These are phyloP conservation scores for Fusarium sp. DNA, from an alignment of 2,329 filamentous ascomycete genomes.

Conservation along the genomic window DNA sequence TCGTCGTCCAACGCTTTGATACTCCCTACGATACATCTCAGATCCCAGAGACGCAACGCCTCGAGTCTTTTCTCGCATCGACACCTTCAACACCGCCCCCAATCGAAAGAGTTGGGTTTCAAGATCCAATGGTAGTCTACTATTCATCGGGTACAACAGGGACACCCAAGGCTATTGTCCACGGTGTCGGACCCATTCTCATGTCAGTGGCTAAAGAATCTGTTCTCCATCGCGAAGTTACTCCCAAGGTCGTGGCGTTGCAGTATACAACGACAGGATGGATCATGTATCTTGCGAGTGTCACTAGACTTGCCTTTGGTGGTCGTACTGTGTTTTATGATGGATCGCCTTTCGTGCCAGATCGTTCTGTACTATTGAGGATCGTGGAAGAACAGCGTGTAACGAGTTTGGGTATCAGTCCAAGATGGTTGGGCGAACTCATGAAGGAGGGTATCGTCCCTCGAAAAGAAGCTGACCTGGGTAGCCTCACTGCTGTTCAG, in stretches of 20 bases:
- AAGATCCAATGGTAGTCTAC: constrained; percentile 82
- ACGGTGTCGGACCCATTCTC: constrained; percentile 76
- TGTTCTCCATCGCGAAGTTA: constrained; percentile 61
- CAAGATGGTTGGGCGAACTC: constrained; percentile 81
- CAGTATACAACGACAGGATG: constrained; percentile 80
- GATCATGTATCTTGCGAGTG: constrained; percentile 85
- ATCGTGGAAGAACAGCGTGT: constrained; percentile 73
- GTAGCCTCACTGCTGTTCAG: constrained; percentile 70
- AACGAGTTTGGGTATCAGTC: constrained; percentile 81
- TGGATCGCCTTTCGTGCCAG: constrained; percentile 82
- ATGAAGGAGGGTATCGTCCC: constrained; percentile 74
- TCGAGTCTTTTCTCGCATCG: constrained; percentile 60
- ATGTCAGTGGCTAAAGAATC: constrained; percentile 71
- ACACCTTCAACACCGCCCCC: constrained; percentile 55
- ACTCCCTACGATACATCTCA: constrained; percentile 69
- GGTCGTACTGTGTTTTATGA: constrained; percentile 80
- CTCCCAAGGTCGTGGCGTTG: constrained; percentile 58
- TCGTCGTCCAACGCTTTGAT: constrained; percentile 76
- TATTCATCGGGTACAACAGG: constrained; percentile 88
- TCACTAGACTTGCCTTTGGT: constrained; percentile 71
- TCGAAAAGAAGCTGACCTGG: constrained; percentile 72
- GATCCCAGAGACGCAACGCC: constrained; percentile 63
- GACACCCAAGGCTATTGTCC: constrained; percentile 87
- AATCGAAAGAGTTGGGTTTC: constrained; percentile 74
- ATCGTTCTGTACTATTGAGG: constrained; percentile 72